Evolutionary conservation across 169 alveolate genomes (phyloP).

Genomic region (Amoebophrya sp.): DNA sequence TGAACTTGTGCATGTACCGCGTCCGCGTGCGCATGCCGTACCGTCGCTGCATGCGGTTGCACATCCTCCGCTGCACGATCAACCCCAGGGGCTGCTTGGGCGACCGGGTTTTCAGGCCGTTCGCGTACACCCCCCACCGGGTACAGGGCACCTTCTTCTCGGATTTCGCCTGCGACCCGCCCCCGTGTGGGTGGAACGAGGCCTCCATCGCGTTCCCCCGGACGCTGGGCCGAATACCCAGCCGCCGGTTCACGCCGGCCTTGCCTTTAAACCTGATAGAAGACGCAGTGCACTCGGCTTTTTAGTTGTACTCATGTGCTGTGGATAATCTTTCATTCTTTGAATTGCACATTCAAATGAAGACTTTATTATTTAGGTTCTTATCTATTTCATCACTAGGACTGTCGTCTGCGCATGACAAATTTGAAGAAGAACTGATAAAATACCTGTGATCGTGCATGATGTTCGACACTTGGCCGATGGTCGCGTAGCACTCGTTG

Average conservation of each 20-base stretch:
- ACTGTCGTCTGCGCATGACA: too few species aligned
- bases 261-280: neutral
- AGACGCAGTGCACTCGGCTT: too few species aligned
- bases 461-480: neutral
- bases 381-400: too few species aligned
- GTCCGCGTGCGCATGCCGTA: constrained; percentile 50
- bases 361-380: too few species aligned
- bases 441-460: neutral
- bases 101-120: constrained; percentile 64
- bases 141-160: constrained; percentile 63
- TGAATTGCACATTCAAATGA: too few species aligned
- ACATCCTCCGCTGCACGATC: constrained; percentile 61
- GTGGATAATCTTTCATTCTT: too few species aligned
- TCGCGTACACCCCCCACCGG: constrained; percentile 67
- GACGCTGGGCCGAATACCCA: neutral
- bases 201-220: constrained; percentile 73
- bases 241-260: neutral
- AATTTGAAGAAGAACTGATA: too few species aligned
- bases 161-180: constrained; percentile 19
- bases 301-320: too few species aligned
- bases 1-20: neutral
- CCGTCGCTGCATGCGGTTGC: constrained; percentile 65
- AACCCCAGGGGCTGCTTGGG: constrained; percentile 67
- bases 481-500: constrained; percentile 72
- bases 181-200: constrained; percentile 75